A percentile compares a stretch with the other conserved stretches of the same genome.
Evolutionary conservation across 2,329 filamentous ascomycete genomes (phyloP).

Genomic region (Capronia americana): DNA sequence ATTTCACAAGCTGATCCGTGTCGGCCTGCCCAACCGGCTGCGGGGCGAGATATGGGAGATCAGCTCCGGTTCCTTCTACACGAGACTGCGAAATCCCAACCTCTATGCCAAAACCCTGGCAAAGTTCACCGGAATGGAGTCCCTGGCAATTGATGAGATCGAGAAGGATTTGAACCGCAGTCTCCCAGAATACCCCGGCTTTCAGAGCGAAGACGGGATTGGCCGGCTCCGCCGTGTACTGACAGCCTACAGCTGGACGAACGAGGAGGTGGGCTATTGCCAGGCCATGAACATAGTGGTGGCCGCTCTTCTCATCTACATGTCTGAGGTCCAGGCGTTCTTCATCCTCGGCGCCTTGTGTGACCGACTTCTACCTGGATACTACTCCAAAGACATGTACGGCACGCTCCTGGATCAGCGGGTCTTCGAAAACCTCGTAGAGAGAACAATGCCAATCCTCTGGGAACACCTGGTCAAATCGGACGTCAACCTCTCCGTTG

Average conservation of each 20-base stretch:
- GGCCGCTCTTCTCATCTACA: constrained; percentile 96
- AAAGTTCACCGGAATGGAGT: constrained; percentile 84
- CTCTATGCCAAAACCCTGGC: constrained; percentile 82
- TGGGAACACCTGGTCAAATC: constrained; percentile 98
- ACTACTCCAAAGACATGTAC: constrained; percentile 99
- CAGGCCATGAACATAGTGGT: constrained; percentile 99
- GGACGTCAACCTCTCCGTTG: constrained; percentile 95
- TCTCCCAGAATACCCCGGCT: constrained; percentile 94
- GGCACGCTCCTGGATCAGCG: constrained; percentile 95
- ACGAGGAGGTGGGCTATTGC: constrained; percentile 95
- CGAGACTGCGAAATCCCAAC: constrained; percentile 83
- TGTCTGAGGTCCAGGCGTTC: constrained; percentile 95
- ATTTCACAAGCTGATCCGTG: constrained; percentile 95
- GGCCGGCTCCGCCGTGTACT: constrained; percentile 85
- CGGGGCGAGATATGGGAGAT: constrained; percentile 96
- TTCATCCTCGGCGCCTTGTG: constrained; percentile 90
- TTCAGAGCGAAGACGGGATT: constrained; percentile 95
- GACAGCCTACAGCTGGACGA: constrained; percentile 97
- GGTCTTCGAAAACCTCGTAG: constrained; percentile 97
- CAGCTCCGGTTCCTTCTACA: constrained; percentile 86
- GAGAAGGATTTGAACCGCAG: constrained; percentile 98
- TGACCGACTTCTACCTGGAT: constrained; percentile 90
- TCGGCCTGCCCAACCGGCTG: constrained; percentile 90
- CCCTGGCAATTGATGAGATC: constrained; percentile 96
- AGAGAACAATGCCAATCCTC: constrained; percentile 96